Percentiles rank a stretch among this genome's conserved stretches.
Evolutionary conservation across 495 filamentous ascomycete species (phyloP).

Genomic region (Penicillium paxilli): DNA sequence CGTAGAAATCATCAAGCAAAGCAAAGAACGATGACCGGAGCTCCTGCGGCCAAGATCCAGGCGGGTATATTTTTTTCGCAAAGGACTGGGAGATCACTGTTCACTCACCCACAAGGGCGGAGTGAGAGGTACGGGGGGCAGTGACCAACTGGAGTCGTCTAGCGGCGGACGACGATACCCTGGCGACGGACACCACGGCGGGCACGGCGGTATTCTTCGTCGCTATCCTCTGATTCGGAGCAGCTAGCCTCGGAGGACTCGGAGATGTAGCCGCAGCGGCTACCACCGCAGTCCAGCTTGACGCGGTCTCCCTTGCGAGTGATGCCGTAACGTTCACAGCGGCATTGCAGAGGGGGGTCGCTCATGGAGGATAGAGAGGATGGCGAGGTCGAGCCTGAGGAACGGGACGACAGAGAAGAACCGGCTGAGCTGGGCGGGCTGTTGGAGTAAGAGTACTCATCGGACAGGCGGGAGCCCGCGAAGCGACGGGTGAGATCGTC

Average conservation of each 20-base stretch:
- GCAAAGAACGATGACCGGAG: constrained; percentile 20
- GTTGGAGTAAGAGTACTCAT: constrained; percentile 63
- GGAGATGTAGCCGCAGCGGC: constrained; percentile 76
- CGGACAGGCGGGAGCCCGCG: constrained; percentile 66
- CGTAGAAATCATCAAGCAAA: constrained; percentile 11
- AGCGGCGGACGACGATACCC: constrained; percentile 71
- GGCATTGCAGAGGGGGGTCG: constrained; percentile 72
- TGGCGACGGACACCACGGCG: constrained; percentile 63
- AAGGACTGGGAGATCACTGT: too few relatives aligned
- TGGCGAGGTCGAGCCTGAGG: constrained; percentile 66
- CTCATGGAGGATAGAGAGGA: constrained; percentile 71
- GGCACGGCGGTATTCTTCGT: constrained; percentile 54
- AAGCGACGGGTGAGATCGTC: constrained; percentile 76
- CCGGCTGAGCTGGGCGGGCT: constrained; percentile 71
- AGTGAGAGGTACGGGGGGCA: too few relatives aligned
- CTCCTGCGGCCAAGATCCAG: constrained; percentile 16
- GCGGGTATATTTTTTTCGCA: constrained; percentile 8
- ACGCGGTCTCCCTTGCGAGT: constrained; percentile 87
- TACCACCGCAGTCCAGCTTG: constrained; percentile 90
- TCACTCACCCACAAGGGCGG: too few relatives aligned
- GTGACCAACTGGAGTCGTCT: constrained; percentile 5
- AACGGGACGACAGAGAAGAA: constrained; percentile 75
- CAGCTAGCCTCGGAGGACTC: constrained; percentile 53
- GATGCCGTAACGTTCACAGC: constrained; percentile 94
- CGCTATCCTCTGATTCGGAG: constrained; percentile 57